Percentiles rank a stretch among this genome's conserved stretches.
Conservation (phyloP, 805 yeast species). For the Myxozyma neglecta region DNA sequence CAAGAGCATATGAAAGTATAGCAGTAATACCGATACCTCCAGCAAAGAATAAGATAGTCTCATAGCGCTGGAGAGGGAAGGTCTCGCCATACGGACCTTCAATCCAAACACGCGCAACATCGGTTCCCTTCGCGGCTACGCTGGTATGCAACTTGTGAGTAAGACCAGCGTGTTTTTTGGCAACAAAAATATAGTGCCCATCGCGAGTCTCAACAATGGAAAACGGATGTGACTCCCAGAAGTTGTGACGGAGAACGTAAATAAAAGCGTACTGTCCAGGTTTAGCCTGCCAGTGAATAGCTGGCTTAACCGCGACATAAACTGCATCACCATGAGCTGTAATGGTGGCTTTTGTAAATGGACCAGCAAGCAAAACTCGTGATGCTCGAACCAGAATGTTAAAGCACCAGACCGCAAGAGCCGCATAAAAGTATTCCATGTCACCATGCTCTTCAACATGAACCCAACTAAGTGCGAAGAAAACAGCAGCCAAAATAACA, state of each 20-base stretch:
- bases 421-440: slow-evolving; percentile 2
- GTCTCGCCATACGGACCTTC: slow-evolving; percentile 64
- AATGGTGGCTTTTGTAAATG: slow-evolving; percentile 36
- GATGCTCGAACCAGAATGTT: slow-evolving; percentile 62
- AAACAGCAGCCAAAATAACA: slow-evolving; percentile 53
- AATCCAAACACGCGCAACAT: slow-evolving; percentile 35
- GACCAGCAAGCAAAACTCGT: slow-evolving; percentile 61
- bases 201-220: slow-evolving; percentile 15
- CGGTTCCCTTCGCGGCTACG: slow-evolving; percentile 3
- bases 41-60: slow-evolving; percentile 53
- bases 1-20: slow-evolving; percentile 49
- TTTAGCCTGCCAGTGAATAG: slow-evolving; percentile 3
- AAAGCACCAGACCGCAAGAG: slow-evolving; percentile 65
- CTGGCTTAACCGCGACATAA: slow-evolving; percentile 10
- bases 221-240: slow-evolving; percentile 28
- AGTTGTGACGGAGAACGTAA: slow-evolving; percentile 22
- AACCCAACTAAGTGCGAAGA: slow-evolving; percentile 56
- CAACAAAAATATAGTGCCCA: slow-evolving; percentile 12
- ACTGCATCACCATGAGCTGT: slow-evolving; percentile 19
- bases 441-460: slow-evolving; percentile 42
- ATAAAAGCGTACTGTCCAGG: slow-evolving; percentile 31
- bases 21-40: slow-evolving; percentile 71
- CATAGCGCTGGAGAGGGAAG: slow-evolving; percentile 49
- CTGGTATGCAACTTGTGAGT: slow-evolving; percentile 11
- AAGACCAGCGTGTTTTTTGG: slow-evolving; percentile 10